phyloP scores from a whole-genome alignment of 345 rosid species.

The Aquilaria malaccensis region DNA sequence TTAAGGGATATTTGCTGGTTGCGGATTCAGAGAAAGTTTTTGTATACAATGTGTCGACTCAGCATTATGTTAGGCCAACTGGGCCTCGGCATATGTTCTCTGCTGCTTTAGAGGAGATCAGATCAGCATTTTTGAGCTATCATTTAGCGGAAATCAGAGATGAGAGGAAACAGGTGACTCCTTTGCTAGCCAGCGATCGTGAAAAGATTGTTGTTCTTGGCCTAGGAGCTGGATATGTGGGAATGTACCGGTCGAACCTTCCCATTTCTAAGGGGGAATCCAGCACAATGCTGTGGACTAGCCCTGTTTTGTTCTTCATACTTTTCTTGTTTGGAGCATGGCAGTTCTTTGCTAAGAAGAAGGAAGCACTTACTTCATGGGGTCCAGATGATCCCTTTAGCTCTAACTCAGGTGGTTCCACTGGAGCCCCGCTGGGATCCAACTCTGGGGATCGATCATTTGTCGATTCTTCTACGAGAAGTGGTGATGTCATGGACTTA shows the following conservation, averaged over 20 bases:
- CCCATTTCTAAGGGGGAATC: conserved; percentile 52
- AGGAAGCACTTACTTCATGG: conserved; percentile 91
- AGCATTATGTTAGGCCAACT: conserved; percentile 61
- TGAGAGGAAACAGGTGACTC: conserved; percentile 22
- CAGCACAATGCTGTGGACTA: conserved; percentile 71
- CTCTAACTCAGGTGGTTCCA: conserved; percentile 23
- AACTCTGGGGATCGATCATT: conserved; percentile 49
- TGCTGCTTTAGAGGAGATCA: conserved; percentile 62
- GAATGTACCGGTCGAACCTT: conserved; percentile 76
- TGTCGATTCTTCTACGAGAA: conserved; percentile 57
- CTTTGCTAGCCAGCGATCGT: conserved; percentile 71
- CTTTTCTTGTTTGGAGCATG: conserved; percentile 79
- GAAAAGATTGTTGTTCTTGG: conserved; percentile 77
- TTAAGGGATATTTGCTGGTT: conserved; percentile 76
- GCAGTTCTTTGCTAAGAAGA: conserved; percentile 96
- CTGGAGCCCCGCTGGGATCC: conserved; percentile 38
- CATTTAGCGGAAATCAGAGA: conserved; percentile 24
- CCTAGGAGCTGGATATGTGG: conserved; percentile 74
- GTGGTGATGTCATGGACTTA: conserved; percentile 48
- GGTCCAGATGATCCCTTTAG: conserved; percentile 85
- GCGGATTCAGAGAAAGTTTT: conserved; percentile 58
- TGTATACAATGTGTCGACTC: conserved; percentile 78
- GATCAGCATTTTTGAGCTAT: conserved; percentile 59
- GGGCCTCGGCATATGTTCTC: conserved; percentile 77
- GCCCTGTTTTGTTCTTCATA: conserved; percentile 79